Conservation (phyloP, 371 early-diverging fungal species). For the Rhizopus arrhizus region DNA sequence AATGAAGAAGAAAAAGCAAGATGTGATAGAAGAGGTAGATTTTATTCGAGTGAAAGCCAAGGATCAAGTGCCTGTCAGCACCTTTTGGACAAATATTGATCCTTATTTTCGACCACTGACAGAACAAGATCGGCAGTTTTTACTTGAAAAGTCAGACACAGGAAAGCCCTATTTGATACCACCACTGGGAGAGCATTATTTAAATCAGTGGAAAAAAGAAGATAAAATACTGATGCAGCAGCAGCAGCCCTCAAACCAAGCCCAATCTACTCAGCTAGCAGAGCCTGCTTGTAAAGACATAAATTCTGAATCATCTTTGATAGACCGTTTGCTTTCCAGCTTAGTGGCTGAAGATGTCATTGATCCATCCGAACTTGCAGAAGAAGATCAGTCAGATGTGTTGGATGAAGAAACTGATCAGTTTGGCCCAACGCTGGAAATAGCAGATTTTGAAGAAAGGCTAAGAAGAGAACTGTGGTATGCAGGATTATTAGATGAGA, state of each 20-base stretch:
- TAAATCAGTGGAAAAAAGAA: constrained; percentile 83
- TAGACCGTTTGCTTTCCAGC: constrained; percentile 73
- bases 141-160: constrained; percentile 70
- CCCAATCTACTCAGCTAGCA: constrained; percentile 34
- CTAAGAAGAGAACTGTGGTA: constrained; percentile 78
- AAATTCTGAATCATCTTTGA: constrained; percentile 57
- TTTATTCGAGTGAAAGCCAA: constrained; percentile 49
- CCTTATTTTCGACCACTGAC: constrained; percentile 80
- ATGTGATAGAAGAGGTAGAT: constrained; percentile 35
- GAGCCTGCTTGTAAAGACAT: constrained; percentile 40
- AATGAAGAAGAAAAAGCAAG: constrained; percentile 22
- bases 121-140: constrained; percentile 75
- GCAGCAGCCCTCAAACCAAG: neutral
- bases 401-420: constrained; percentile 27
- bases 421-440: constrained; percentile 20
- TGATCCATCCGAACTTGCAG: constrained; percentile 13
- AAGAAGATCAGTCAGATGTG: neutral
- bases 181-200: constrained; percentile 75
- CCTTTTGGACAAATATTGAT: constrained; percentile 82
- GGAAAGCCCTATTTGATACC: constrained; percentile 74
- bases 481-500: constrained; percentile 77
- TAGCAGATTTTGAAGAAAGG: constrained; percentile 69
- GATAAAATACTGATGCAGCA: constrained; percentile 40
- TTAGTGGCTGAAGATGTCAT: constrained; percentile 62
- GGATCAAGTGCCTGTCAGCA: constrained; percentile 78